Evolutionary conservation across 352 stramenopile species (phyloP).

Genomic region (Globisporangium cystogenes): DNA sequence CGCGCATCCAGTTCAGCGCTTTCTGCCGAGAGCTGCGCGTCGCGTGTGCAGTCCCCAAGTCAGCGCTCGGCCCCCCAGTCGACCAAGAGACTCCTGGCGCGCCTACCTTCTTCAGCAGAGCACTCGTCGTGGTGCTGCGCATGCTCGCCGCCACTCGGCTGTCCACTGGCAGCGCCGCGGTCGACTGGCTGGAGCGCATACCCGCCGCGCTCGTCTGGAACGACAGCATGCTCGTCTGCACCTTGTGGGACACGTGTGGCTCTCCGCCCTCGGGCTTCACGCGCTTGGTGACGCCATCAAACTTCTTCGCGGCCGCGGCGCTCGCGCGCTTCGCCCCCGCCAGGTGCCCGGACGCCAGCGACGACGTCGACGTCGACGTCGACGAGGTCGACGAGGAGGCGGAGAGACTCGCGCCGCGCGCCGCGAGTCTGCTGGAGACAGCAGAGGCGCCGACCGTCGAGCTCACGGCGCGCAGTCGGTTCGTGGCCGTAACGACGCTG

Average conservation of each 20-base stretch:
- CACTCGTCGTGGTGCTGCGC: not conserved
- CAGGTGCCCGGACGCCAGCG: not conserved
- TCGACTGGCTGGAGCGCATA: slow-evolving; percentile 5
- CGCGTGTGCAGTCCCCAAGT: not conserved
- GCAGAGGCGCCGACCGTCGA: not conserved
- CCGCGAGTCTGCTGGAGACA: slow-evolving; percentile 2
- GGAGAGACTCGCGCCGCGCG: not conserved
- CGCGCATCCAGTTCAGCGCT: slow-evolving; percentile 1
- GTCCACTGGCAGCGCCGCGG: not conserved
- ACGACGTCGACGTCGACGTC: slow-evolving; percentile 2
- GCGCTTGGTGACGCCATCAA: slow-evolving; percentile 30
- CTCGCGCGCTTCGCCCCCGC: slow-evolving; percentile 7
- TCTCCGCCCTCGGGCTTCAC: slow-evolving; percentile 37
- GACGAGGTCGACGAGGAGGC: not conserved
- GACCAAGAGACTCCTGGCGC: not conserved
- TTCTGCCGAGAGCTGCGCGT: slow-evolving; percentile 3
- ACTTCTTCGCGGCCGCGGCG: slow-evolving; percentile 8
- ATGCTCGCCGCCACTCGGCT: not conserved
- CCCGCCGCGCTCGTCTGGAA: slow-evolving; percentile 33
- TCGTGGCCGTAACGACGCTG: slow-evolving; percentile 13
- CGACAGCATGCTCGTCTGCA: slow-evolving; percentile 67
- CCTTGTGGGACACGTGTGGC: slow-evolving; percentile 28
- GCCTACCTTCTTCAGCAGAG: slow-evolving; percentile 10
- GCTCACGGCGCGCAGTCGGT: slow-evolving; percentile 9
- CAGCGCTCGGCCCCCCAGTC: not conserved